Percentiles rank a stretch among this genome's conserved stretches.
These are phyloP conservation scores for Pyrenula aspistea DNA, from an alignment of 495 filamentous ascomycete genomes.

Conservation along the genomic window DNA sequence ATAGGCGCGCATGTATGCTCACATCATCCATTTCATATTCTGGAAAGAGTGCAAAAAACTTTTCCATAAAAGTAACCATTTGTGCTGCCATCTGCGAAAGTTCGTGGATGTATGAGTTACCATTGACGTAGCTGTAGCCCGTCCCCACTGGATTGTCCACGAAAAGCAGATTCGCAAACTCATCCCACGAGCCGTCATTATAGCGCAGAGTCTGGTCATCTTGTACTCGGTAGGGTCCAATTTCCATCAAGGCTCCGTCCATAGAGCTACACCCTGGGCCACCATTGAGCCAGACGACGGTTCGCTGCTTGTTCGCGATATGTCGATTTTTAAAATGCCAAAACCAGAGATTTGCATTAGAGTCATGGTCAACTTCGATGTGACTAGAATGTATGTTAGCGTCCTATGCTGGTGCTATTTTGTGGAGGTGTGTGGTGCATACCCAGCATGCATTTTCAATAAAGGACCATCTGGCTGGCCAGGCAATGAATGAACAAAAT, in stretches of 20 bases:
- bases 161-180: constrained; percentile 92
- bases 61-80: constrained; percentile 78
- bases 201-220: constrained; percentile 62
- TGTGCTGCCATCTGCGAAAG: constrained; percentile 81
- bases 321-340: constrained; percentile 95
- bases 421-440: constrained; percentile 22
- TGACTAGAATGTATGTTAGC: constrained; percentile 48
- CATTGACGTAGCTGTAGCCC: constrained; percentile 89
- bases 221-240: constrained; percentile 83
- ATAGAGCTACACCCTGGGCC: constrained; percentile 94
- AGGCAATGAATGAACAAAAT: constrained; percentile 74
- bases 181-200: constrained; percentile 90
- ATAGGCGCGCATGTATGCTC: constrained; percentile 20
- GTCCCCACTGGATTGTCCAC: constrained; percentile 96
- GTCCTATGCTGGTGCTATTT: too few species aligned
- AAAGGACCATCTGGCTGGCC: constrained; percentile 73
- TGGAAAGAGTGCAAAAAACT: constrained; percentile 80
- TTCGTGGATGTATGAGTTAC: constrained; percentile 72
- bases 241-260: constrained; percentile 95
- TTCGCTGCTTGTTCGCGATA: constrained; percentile 83
- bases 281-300: constrained; percentile 94
- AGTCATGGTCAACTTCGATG: constrained; percentile 71
- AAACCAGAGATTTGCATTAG: constrained; percentile 92
- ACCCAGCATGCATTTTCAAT: constrained; percentile 98
- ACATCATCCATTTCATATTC: constrained; percentile 92